Base-by-base conservation (phyloP, 768 basidiomycete genomes). In the Leccinum arenicola region DNA sequence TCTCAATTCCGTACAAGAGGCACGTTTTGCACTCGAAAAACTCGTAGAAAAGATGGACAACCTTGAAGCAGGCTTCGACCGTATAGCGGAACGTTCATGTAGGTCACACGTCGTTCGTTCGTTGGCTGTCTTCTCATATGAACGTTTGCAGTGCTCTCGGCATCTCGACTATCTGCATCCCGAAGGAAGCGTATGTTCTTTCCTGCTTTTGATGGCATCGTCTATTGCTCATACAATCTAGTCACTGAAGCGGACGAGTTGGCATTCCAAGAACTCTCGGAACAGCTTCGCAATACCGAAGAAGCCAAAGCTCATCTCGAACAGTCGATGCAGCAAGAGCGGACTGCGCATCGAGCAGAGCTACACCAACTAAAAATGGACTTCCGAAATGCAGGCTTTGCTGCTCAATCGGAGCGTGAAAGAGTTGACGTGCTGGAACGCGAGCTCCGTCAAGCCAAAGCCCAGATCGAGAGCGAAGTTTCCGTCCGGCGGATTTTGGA, bases 31-130 rank as follows among this genome's bases (percentile, higher is more conserved):
- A 3, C 74, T 97, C 35, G 86, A 89, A 61, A 90, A 84, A 70
- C 78, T 91, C 6, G 76, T 93, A 47, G 74, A 72, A 33, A 88
- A 85, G 72, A 91, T 97, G 85, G 92, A 96, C 60, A 80, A 77
- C 25, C 77, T 95, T 12, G 88, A 92, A 70, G 71, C 82, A 1
- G 88, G 88, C 2, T 95, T 97, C 67, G 94, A 95, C 65, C 83
- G 85, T 62, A 88, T 95, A 65, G 89, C 91, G 3, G 92, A 95
- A 69, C 84, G 89, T 50, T 91, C 91, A 59, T 72, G 93, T 93
- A 70, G 57, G 91, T 65, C 61, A 0, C 6, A 17, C 27, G 1
- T 49, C n/a, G 3, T 23, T 23, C 14, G 5, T 31, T 31, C 4
- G 3, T 3, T 21, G 5, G 36, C 40, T 2, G 9, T 47, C 19